Evolutionary conservation across 2,329 filamentous ascomycete genomes (phyloP), one percentile per base, ranked within the genome.

Genomic region (Aspergillus sp.): DNA sequence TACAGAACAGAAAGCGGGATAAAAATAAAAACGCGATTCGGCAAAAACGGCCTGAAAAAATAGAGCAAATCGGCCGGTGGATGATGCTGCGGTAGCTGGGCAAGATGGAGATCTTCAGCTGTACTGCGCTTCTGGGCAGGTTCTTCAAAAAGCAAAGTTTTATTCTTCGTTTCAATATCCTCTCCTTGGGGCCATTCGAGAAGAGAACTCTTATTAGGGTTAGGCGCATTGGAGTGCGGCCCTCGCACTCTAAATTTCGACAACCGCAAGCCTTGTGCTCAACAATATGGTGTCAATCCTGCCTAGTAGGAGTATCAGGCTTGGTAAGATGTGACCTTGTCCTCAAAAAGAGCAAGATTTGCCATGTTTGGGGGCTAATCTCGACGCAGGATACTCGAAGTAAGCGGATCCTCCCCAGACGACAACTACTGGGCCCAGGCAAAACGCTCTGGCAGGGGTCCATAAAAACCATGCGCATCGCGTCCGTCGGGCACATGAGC

Each of bases 71-170:
- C 27, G 9, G 9, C 9, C 9, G 8, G 37, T 48, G 49, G 51
- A 56, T 57, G 54, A 59, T 46, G 54, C 56, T 51, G 49, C 42
- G 8, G 27, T 30, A 9, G 27, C 22, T 4, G 12, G 13, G 8
- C 44, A 54, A 60, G 64, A 62, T 66, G 40, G 58, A 57, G 64
- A 66, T 66, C 62, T 58, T 64, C 61, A 46, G 40, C 27, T 47
- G 46, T 37, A 53, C 42, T 56, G 56, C 44, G 47, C 51, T 57
- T 60, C 48, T 44, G 42, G 60, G 50, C 20, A 49, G 17, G 15
- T 57, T 51, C 44, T 45, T 53, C 50, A 48, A 41, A n/a, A 51
- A 51, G 37, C 33, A 59, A 57, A 41, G 33, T 44, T 50, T 42
- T 9, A 33, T 39, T 19, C 20, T 49, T 54, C 20, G 40, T 51